These are phyloP conservation scores for Taxillus chinensis DNA, from an alignment of 164 flowering plant species.

Conservation along the genomic window DNA sequence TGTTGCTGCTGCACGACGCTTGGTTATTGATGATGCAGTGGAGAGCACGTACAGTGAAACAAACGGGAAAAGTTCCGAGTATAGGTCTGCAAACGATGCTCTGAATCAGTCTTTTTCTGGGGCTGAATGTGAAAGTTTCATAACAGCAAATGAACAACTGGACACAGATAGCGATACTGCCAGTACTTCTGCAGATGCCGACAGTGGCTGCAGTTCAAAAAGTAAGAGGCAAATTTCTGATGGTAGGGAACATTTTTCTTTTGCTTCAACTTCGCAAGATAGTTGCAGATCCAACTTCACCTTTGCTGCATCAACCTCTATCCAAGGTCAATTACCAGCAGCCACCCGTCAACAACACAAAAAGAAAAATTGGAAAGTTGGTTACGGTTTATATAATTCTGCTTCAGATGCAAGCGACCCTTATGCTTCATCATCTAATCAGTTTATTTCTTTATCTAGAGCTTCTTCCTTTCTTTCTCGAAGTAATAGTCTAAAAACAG, in stretches of 20 bases:
- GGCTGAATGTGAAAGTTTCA: slow-evolving; percentile 45
- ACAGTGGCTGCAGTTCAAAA: slow-evolving; percentile 25
- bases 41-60: slow-evolving; percentile 15
- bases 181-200: slow-evolving; percentile 26
- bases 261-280: slow-evolving; percentile 31
- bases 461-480: slow-evolving; percentile 19
- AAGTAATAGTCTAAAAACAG: slow-evolving; percentile 11
- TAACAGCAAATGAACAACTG: slow-evolving; percentile 41
- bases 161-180: slow-evolving; percentile 22
- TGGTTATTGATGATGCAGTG: slow-evolving; percentile 28
- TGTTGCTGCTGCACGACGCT: slow-evolving; percentile 26
- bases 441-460: slow-evolving; percentile 28
- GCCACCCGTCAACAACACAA: slow-evolving; percentile 33
- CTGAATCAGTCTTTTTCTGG: slow-evolving; percentile 28
- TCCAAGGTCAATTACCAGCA: slow-evolving; percentile 28
- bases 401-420: slow-evolving; percentile 22
- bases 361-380: slow-evolving; percentile 40
- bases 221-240: slow-evolving; percentile 32
- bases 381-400: slow-evolving; percentile 23
- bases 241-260: slow-evolving; percentile 19
- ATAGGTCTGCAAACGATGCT: slow-evolving; percentile 8
- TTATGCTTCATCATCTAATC: slow-evolving; percentile 25
- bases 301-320: slow-evolving; percentile 59
- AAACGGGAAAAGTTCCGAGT: slow-evolving; percentile 13
- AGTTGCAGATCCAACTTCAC: slow-evolving; percentile 32